Percentiles rank a stretch among this genome's conserved stretches.
phyloP scores from a whole-genome alignment of 1,284 basidiomycete genomes.

The Agaricales sp. region DNA sequence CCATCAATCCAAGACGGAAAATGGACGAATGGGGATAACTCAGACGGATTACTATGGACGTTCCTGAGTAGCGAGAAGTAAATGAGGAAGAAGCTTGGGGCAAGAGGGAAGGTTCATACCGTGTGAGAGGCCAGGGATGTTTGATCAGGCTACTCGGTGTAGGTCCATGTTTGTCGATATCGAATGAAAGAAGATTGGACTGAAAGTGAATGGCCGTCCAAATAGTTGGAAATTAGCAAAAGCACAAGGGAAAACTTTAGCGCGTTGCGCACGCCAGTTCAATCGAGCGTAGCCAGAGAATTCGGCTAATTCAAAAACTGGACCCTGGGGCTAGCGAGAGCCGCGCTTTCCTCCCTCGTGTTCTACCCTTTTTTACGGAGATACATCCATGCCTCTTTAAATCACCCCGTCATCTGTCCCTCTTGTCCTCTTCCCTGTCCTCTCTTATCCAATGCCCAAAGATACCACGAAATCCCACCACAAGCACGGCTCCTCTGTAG shows the following conservation, averaged over 20 bases:
- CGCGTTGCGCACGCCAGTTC: background rate
- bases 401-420: slow-evolving; percentile 19
- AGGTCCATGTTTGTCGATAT: background rate
- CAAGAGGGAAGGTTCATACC: too few species aligned
- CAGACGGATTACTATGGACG: too few species aligned
- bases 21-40: too few species aligned
- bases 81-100: background rate
- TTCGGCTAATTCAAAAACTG: slow-evolving; percentile 24
- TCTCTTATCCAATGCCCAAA: slow-evolving; percentile 17
- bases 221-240: background rate
- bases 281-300: background rate
- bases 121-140: too few species aligned
- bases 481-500: slow-evolving; percentile 25
- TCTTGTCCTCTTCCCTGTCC: slow-evolving; percentile 10
- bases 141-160: too few species aligned
- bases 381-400: slow-evolving; percentile 53
- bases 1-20: background rate
- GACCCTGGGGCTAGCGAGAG: too few species aligned
- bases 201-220: background rate
- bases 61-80: background rate
- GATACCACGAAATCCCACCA: slow-evolving; percentile 30
- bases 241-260: background rate
- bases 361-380: slow-evolving; percentile 43
- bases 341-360: slow-evolving; percentile 55
- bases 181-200: background rate